Base-by-base conservation (phyloP, 257 asterid species). In the Anisodus tanguticus region DNA sequence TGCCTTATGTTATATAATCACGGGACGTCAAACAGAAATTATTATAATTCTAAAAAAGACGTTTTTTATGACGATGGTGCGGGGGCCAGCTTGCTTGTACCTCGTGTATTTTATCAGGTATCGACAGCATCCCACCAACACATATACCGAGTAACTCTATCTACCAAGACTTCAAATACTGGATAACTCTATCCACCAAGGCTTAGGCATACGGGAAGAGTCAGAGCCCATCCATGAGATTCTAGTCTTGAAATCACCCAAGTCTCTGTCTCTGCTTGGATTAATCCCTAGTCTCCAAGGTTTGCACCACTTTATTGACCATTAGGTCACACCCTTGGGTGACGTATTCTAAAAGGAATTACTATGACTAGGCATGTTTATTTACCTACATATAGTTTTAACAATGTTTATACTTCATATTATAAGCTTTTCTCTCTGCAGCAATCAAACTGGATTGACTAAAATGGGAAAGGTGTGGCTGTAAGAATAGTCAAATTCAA, bases 381-480 rank as follows among this genome's bases (percentile, higher is more conserved):
- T 51, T 41, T 43, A 71, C 37, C 26, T 71, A 0, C 3, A 17
- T 68, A 31, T 6, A 2, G 39, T 66, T 64, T 64, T 31, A 64
- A 66, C 35, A 69, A 39, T 69, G 54, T 39, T 16, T 69, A 4
- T 70, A 70, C 80, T 71, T 45, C 3, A 71, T 71, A 45, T 53
- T 5, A 74, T 49, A 4, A 74, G n/a, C 7, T 49, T 72, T 19
- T 12, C 41, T 22, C 62, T 49, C 62, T 74, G 62, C 19, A 49
- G 43, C 81, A 74, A 47, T 74, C 60, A 47, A 72, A 47, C 80
- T 72, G 11, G 37, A 71, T 71, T 37, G 6, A 72, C 80, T 72
- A 47, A 47, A 19, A 43, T 71, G 9, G 79, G 17, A 2, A n/a
- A 71, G 9, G 26, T n/a, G 54, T 45, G 8, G 39, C 45, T 9